Percentiles rank a stretch among this genome's conserved stretches.
These are phyloP conservation scores for Lactuca saligna DNA, from an alignment of 129 eudicot genomes.

Conservation along the genomic window DNA sequence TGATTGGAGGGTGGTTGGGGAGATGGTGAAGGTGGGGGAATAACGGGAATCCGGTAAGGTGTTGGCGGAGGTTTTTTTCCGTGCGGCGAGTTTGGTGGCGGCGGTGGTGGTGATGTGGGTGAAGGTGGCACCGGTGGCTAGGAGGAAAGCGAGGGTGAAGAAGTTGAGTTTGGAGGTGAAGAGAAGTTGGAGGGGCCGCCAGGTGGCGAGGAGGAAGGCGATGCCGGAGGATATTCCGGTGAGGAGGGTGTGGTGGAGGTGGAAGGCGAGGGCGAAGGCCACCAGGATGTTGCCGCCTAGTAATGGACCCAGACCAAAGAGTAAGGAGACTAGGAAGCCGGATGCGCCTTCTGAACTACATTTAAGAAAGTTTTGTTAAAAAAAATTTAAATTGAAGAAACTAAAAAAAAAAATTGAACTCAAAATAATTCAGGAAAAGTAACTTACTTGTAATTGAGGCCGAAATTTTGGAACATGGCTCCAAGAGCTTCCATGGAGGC, in stretches of 20 bases:
- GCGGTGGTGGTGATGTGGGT: conserved; percentile 49
- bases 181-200: conserved; percentile 87
- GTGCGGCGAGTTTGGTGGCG: conserved; percentile 41
- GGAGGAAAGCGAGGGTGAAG: conserved; percentile 53
- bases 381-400: not conserved
- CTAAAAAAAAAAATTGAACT: too few relatives aligned
- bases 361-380: conserved; percentile 25
- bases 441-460: conserved; percentile 71
- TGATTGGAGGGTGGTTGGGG: conserved; percentile 73
- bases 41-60: conserved; percentile 37
- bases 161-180: conserved; percentile 61
- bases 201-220: conserved; percentile 79
- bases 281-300: conserved; percentile 82
- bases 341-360: conserved; percentile 90
- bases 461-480: conserved; percentile 62
- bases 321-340: conserved; percentile 80
- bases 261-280: conserved; percentile 72
- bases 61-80: conserved; percentile 58
- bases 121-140: conserved; percentile 52
- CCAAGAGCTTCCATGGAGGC: conserved; percentile 91
- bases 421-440: not conserved
- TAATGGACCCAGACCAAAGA: conserved; percentile 93
- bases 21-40: conserved; percentile 43
- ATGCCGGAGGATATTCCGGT: conserved; percentile 84
- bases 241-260: conserved; percentile 76